Conservation (phyloP, 495 filamentous ascomycete genomes). For the Xanthoparmelia taractica region DNA sequence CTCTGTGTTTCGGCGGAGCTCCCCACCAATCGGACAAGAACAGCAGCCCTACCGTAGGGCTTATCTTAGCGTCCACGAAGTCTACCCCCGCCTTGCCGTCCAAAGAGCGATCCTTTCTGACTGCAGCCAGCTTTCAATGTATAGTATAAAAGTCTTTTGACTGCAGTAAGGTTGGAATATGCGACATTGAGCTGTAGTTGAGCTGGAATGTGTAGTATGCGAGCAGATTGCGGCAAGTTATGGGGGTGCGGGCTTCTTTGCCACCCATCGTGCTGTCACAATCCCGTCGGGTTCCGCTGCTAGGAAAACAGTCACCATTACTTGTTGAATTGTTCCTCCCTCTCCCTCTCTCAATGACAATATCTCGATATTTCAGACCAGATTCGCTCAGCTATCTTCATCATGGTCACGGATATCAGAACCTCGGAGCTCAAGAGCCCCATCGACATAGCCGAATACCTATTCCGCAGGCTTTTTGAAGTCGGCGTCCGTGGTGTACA, state of each 20-base stretch:
- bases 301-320: neutral
- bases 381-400: neutral
- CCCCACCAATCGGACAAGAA: neutral
- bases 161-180: too few species aligned
- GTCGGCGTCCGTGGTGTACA: conserved; percentile 52
- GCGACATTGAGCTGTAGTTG: too few species aligned
- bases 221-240: too few species aligned
- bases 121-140: too few species aligned
- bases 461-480: conserved; percentile 56
- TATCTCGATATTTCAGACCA: neutral
- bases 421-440: conserved; percentile 48
- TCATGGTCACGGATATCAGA: conserved; percentile 47
- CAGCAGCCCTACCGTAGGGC: conserved; percentile 10
- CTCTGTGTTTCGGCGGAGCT: neutral
- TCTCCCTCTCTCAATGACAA: neutral
- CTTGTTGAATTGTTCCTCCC: neutral
- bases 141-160: too few species aligned
- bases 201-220: too few species aligned
- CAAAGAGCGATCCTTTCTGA: too few species aligned
- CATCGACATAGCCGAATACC: conserved; percentile 52
- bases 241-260: too few species aligned
- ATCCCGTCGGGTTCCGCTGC: neutral
- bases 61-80: conserved; percentile 16
- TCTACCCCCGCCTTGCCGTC: neutral
- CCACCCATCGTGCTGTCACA: too few species aligned